phyloP scores from a whole-genome alignment of 495 filamentous ascomycete species.

The Penicillium lagena region DNA sequence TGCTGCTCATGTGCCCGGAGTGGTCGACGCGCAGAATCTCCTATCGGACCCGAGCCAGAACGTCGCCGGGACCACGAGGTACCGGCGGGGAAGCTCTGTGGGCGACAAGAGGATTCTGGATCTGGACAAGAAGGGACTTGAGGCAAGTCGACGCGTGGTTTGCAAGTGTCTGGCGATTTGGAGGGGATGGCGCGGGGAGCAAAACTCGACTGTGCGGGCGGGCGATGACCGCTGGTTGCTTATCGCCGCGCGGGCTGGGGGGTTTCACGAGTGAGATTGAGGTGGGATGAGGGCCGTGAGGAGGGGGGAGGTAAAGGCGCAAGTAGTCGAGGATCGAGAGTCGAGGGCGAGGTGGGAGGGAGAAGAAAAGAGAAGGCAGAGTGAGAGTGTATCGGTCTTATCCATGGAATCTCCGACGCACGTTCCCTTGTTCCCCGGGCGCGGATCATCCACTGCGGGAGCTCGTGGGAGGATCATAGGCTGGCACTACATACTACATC shows the following conservation, averaged over 20 bases:
- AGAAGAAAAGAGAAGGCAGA: neutral
- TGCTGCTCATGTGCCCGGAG: conserved; percentile 80
- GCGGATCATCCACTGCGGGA: conserved; percentile 3
- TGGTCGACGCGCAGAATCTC: conserved; percentile 41
- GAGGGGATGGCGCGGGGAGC: conserved; percentile 4
- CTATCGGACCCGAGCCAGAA: conserved; percentile 59
- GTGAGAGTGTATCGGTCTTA: no score
- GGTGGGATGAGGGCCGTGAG: neutral
- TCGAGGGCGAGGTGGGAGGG: neutral
- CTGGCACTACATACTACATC: neutral
- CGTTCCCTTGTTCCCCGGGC: conserved; percentile 1
- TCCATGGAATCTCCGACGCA: no score
- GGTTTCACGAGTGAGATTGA: conserved; percentile 1
- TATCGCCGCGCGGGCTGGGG: conserved; percentile 7
- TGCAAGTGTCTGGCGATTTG: neutral
- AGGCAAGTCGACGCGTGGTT: conserved; percentile 9
- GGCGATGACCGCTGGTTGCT: neutral
- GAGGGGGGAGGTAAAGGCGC: neutral
- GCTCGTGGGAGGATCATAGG: neutral
- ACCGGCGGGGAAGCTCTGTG: conserved; percentile 70
- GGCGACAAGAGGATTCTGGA: conserved; percentile 36
- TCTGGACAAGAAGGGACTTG: conserved; percentile 2
- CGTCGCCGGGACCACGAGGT: conserved; percentile 76
- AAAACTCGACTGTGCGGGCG: conserved; percentile 14
- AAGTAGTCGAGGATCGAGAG: neutral